Evolutionary conservation across 495 filamentous ascomycete species (phyloP), one percentile per base, ranked within the genome.

Genomic region (Penicilliopsis zonata): DNA sequence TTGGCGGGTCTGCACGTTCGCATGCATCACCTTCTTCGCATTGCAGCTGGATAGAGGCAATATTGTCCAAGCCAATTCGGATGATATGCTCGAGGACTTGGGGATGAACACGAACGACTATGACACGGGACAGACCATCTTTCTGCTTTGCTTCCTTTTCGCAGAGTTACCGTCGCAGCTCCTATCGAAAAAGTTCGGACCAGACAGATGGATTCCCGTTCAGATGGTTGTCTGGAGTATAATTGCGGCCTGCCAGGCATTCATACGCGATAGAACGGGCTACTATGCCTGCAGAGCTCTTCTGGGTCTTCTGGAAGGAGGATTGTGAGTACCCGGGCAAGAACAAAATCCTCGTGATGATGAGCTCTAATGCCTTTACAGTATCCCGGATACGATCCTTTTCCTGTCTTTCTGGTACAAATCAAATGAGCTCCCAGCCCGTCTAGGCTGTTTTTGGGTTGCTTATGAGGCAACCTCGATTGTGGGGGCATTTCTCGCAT

Each of bases 151-250:
- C 2, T 85, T 86, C 47, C 53, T 86, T 3, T 53, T 64, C 9
- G 76, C 81, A 0, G 80, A 86, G 43, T 54, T 86, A 9, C 81
- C 81, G 1, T 85, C 80, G 0, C 81, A 86, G 42, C 57, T 86
- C 0, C 50, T 86, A 15, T 73, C 67, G 15, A 86, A 88, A 46
- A 70, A 67, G 49, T 37, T 88, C 15, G 86, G 86, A 0, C 82
- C 85, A 0, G 85, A 92, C 49, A 68, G 72, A 18, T 92, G 85
- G 81, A 87, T 94, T 32, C 83, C 85, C 0, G 56, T 78, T 17
- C 82, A 88, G 43, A 88, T 88, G 70, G 57, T 84, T 1, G 62
- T 67, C 3, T 92, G 84, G 80, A 81, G 76, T 44, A 39, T 86
- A 6, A 72, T 87, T 19, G 80, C 82, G 0, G 56, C 62, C 14